Evolutionary conservation across 2,329 filamentous ascomycete genomes (phyloP), one percentile per base, ranked within the genome.

Genomic region (Fonsecaea pedrosoi): DNA sequence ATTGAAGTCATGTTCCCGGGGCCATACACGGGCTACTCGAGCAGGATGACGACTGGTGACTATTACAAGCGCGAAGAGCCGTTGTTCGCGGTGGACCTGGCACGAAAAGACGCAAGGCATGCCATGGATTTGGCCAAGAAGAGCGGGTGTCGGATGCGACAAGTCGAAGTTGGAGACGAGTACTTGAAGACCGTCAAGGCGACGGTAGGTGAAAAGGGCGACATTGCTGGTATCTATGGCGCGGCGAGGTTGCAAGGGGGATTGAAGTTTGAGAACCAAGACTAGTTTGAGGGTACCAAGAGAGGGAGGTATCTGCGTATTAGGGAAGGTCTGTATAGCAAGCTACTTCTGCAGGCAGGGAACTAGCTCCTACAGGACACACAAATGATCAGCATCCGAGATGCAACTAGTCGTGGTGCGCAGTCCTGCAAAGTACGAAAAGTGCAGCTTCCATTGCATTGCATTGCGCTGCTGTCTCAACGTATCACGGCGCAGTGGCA

Each of bases 211-310:
- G 64, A 65, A 12, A 73, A 70, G 62, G 92, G 92, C 0, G 94
- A 97, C 78, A 87, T 96, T 76, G 89, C 91, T 2, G 89, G 86
- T 10, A 90, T 97, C 42, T 96, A 96, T 79, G 93, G 93, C 0
- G 90, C 89, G 2, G 88, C 91, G 62, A 86, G 93, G 73, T 82
- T 89, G 79, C 89, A 92, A 75, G 86, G 86, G 34, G 92, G 92
- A 0, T 78, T 97, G 73, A 84, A 87, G 62, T 96, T 89, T 79
- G 90, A 92, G 75, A 92, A 90, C 71, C 78, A 84, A 42, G 57
- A 55, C 21, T 34, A 34, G 7, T 55, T 21, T 3, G 53, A 35
- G 3, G 12, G 25, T 6, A n/a, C 12, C 1, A 9, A n/a, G 9
- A 35, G 53, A 50, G 2, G 10, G 6, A 13, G 21, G 18, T 12